Base-by-base conservation (phyloP, 495 filamentous ascomycete genomes). In the Annulohypoxylon moriforme region DNA sequence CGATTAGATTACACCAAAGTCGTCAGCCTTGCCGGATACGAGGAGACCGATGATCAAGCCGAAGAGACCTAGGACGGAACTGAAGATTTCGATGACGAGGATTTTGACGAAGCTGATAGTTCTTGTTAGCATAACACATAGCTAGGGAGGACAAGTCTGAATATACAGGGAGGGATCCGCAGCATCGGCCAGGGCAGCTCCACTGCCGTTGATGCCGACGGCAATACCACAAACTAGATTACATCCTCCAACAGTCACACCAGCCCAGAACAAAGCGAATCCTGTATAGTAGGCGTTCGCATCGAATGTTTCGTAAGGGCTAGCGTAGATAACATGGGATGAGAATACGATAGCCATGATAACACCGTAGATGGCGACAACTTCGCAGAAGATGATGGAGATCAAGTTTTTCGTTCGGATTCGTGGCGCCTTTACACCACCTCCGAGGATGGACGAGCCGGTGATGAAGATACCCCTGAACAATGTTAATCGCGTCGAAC, bases 331-430 rank as follows among this genome's bases (percentile, higher is more conserved):
- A 63, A 99, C 80, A 77, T 97, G 96, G 31, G 94, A 84, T 38
- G 94, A 96, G 85, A 97, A 98, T 49, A 99, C 90, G 79, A 99
- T 99, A 68, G 95, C 90, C 93, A 98, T 98, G 82, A 99, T 99
- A 75, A 99, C 94, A 75, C 96, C 96, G 86, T 99, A 99, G 79
- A 99, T 99, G 76, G 96, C 96, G 69, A 99, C 96, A 72, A 98
- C 96, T 83, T 99, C 96, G 84, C 96, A 99, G 87, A 99, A 99
- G 84, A 99, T 98, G 84, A 99, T 98, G 73, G 96, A 98, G 78
- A 99, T 97, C 67, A 99, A 80, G 83, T 98, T 99, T 89, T 99
- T 99, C 59, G 96, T 99, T 73, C 95, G 92, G 79, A 99, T 98
- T 71, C 96, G 89, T 18, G 96, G 96, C 27, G 96, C 96, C 75